Percentiles rank a stretch among this genome's conserved stretches.
Evolutionary conservation across 2,329 filamentous ascomycete species (phyloP).

Genomic region (Colletotrichum neosansevieriae): DNA sequence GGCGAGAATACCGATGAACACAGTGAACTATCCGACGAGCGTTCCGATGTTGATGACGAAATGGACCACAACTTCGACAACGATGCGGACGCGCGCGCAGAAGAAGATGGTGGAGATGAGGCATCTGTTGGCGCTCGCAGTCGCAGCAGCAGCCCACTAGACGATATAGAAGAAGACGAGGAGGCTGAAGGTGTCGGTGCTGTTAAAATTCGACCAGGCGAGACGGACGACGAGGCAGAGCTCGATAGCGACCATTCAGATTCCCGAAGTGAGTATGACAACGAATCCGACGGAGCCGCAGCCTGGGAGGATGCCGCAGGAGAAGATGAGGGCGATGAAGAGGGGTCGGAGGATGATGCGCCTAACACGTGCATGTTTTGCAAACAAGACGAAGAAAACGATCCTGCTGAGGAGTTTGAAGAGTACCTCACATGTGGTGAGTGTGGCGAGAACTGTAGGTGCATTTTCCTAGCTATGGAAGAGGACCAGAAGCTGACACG

Average conservation of each 20-base stretch:
- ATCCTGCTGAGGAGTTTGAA: slow-evolving; percentile 85
- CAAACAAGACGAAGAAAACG: slow-evolving; percentile 83
- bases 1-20: slow-evolving; percentile 45
- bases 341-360: slow-evolving; percentile 66
- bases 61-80: slow-evolving; percentile 52
- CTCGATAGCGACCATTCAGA: slow-evolving; percentile 58
- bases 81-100: slow-evolving; percentile 52
- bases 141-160: slow-evolving; percentile 30
- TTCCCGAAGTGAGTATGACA: slow-evolving; percentile 62
- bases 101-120: slow-evolving; percentile 47
- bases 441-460: slow-evolving; percentile 87
- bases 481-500: slow-evolving; percentile 51
- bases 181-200: slow-evolving; percentile 68
- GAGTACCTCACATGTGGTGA: slow-evolving; percentile 79
- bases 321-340: slow-evolving; percentile 68
- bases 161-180: slow-evolving; percentile 48
- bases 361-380: slow-evolving; percentile 76
- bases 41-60: slow-evolving; percentile 50
- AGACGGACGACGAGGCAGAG: slow-evolving; percentile 59
- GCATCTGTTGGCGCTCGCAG: slow-evolving; percentile 25
- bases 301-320: slow-evolving; percentile 70
- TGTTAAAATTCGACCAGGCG: slow-evolving; percentile 67
- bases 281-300: slow-evolving; percentile 67
- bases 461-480: not conserved
- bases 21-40: slow-evolving; percentile 55